A percentile compares a stretch with the other conserved stretches of the same genome.
Evolutionary conservation across 768 basidiomycete species (phyloP).

Genomic region (Lentinula lateritia): DNA sequence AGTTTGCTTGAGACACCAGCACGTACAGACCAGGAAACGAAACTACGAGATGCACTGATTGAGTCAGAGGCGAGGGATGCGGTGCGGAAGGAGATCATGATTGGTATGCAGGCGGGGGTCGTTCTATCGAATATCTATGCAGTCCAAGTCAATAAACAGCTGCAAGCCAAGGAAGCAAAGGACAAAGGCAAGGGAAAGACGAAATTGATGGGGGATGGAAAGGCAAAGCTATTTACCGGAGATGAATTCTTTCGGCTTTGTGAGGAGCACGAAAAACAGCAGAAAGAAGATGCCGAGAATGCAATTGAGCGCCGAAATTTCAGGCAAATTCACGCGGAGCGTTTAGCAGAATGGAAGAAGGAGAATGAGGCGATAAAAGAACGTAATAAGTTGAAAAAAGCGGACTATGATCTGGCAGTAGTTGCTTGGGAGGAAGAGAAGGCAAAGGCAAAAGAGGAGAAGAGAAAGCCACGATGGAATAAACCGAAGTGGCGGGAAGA

Average conservation of each 20-base stretch:
- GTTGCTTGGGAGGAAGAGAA: neutral
- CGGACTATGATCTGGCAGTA: neutral
- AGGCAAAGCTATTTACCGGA: neutral
- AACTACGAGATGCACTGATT: neutral
- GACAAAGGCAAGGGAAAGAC: neutral
- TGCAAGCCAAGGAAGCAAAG: neutral
- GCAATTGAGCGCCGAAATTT: neutral
- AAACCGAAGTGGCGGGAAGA: neutral
- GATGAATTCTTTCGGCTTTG: neutral
- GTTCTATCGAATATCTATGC: neutral
- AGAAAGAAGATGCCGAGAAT: neutral
- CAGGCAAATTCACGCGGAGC: neutral
- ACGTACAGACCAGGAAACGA: neutral
- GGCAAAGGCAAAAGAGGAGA: neutral
- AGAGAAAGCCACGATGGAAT: neutral
- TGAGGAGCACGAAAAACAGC: neutral
- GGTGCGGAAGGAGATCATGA: neutral
- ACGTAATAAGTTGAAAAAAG: neutral
- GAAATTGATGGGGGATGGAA: neutral
- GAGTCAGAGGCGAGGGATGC: neutral
- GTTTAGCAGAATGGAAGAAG: neutral
- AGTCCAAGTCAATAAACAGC: neutral
- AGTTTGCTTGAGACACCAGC: neutral
- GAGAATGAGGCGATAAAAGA: neutral
- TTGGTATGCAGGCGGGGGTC: neutral